phyloP scores from a whole-genome alignment of 495 filamentous ascomycete species.

The Usnea hakonensis region DNA sequence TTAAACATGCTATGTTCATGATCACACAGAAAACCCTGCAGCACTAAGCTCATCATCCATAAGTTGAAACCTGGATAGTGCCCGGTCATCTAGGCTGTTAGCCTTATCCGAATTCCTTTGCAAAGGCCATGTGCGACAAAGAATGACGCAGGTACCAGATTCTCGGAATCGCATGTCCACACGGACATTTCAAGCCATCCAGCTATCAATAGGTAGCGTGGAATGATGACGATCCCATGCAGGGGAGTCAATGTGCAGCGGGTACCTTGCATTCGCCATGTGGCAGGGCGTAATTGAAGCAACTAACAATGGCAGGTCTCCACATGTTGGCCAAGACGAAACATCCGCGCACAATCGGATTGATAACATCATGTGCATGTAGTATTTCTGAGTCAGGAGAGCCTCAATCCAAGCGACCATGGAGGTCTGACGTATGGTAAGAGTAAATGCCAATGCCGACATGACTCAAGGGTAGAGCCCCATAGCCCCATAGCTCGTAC shows the following conservation, averaged over 20 bases:
- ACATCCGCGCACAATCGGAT: neutral
- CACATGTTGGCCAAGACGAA: neutral
- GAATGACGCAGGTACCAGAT: neutral
- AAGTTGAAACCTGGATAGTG: neutral
- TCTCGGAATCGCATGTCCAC: neutral
- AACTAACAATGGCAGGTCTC: neutral
- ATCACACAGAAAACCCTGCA: neutral
- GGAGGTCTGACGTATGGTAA: neutral
- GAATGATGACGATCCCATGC: neutral
- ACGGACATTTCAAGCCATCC: neutral
- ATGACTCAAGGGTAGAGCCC: neutral
- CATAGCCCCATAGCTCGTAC: neutral
- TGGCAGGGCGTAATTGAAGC: neutral
- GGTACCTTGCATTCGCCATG: slow-evolving; percentile 11
- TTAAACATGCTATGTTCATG: neutral
- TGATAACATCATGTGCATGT: neutral
- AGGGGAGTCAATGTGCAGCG: neutral
- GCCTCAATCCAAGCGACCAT: neutral
- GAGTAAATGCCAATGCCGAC: neutral
- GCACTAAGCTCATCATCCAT: neutral
- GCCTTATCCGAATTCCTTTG: neutral
- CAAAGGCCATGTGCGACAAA: neutral
- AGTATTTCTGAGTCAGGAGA: neutral
- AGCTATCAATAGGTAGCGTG: neutral
- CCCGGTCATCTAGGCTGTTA: neutral